Evolutionary conservation across 148 eudicot species (phyloP).

Genomic region (Suaeda aralocaspica): DNA sequence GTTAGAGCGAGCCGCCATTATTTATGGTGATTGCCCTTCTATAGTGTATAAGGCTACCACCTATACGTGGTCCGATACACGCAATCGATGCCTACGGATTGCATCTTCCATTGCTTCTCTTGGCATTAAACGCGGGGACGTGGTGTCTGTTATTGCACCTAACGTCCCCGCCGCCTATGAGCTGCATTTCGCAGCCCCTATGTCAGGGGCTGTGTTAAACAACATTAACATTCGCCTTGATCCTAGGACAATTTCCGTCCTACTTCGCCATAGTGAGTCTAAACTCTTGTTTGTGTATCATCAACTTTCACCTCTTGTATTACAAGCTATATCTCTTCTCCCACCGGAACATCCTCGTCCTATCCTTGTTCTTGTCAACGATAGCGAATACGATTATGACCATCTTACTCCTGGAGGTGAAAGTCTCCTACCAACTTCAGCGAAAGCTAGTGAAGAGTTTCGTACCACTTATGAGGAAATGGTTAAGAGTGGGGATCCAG

Average conservation of each 20-base stretch:
- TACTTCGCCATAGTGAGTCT: slow-evolving; percentile 26
- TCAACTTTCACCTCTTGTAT: neutral
- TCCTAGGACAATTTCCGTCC: slow-evolving; percentile 6
- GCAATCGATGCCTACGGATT: slow-evolving; percentile 23
- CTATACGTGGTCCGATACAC: slow-evolving; percentile 35
- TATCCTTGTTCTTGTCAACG: slow-evolving; percentile 4
- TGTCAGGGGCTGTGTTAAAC: slow-evolving; percentile 33
- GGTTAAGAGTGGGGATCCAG: slow-evolving; percentile 31
- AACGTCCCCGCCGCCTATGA: slow-evolving; percentile 36
- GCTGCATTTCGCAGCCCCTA: slow-evolving; percentile 37
- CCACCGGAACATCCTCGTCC: slow-evolving; percentile 16
- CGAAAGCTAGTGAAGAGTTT: neutral
- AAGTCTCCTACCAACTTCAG: no score
- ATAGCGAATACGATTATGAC: neutral
- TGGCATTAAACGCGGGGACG: slow-evolving; percentile 12
- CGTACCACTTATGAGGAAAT: slow-evolving; percentile 19
- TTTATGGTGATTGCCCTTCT: slow-evolving; percentile 32
- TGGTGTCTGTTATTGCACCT: slow-evolving; percentile 31
- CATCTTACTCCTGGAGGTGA: neutral
- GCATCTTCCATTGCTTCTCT: slow-evolving; percentile 31
- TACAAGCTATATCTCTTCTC: slow-evolving; percentile 14
- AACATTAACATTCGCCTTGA: slow-evolving; percentile 33
- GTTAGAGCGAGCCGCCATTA: slow-evolving; percentile 35
- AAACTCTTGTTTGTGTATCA: slow-evolving; percentile 24
- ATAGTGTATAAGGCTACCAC: slow-evolving; percentile 23